phyloP scores from a whole-genome alignment of 768 basidiomycete species.

The Mycena maculata region DNA sequence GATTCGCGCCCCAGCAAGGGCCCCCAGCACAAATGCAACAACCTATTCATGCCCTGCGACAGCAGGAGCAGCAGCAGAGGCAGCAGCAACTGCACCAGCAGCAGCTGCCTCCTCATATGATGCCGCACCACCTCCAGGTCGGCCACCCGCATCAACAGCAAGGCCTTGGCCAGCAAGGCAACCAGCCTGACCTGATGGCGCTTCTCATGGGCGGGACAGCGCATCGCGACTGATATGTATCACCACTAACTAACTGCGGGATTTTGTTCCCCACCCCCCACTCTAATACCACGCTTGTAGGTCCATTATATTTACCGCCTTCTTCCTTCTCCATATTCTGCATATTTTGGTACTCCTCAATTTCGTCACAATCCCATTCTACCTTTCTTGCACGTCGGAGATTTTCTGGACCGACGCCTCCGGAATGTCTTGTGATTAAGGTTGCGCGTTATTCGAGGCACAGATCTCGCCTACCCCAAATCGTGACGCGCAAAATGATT shows the following conservation, averaged over 20 bases:
- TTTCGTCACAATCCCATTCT: conserved; percentile 20
- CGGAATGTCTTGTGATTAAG: conserved; percentile 5
- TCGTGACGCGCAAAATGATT: background rate
- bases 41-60: conserved; percentile 60
- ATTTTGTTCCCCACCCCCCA: conserved; percentile 18
- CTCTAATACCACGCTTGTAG: conserved; percentile 23
- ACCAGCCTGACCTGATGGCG: conserved; percentile 82
- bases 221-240: conserved; percentile 65
- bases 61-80: conserved; percentile 43
- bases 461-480: background rate
- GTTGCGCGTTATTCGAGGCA: background rate
- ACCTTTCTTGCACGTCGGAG: conserved; percentile 20
- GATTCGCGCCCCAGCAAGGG: conserved; percentile 62
- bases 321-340: conserved; percentile 15
- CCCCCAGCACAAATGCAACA: conserved; percentile 54
- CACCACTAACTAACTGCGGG: conserved; percentile 1
- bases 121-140: conserved; percentile 48
- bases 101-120: conserved; percentile 68
- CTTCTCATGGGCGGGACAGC: conserved; percentile 76
- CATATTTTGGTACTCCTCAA: conserved; percentile 17
- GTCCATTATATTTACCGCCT: conserved; percentile 6
- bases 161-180: conserved; percentile 59
- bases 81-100: conserved; percentile 54
- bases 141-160: conserved; percentile 73
- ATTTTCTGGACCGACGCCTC: background rate